Base-by-base conservation (phyloP, 176 grass and related monocot species). In the Cocos nucifera region DNA sequence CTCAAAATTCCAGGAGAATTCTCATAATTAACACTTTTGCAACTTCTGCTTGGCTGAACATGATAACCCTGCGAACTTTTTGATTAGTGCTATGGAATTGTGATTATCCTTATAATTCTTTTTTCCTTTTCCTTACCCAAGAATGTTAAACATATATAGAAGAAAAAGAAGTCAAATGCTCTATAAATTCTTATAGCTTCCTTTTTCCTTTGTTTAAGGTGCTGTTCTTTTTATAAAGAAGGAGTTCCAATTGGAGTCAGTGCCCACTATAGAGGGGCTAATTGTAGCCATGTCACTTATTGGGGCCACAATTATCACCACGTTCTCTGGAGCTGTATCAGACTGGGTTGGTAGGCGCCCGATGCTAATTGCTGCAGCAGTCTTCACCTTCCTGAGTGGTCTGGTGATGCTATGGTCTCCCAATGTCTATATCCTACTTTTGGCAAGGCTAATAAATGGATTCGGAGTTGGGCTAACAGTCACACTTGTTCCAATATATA, bases 271-370 rank as follows among this genome's bases (percentile, higher is more conserved):
- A n/a, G 90, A 89, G 72, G 90, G 90, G 9, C 49, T 95, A 20
- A 89, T 95, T 51, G 80, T 95, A 56, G 86, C 90, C 49, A 95
- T 84, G 86, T 95, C 90, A 35, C 80, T 95, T 22, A 95, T 89
- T 48, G 90, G 90, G 2, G 90, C 90, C 10, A 89, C 83, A 3
- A 81, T 95, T 55, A 86, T 89, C 70, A 89, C 90, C n/a, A 86
- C 86, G 61, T 83, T 95, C 51, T 86, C 80, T 35, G 90, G 90
- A 0, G 82, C 77, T 3, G 79, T 84, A 62, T 80, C 90, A 8
- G 90, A 95, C 75, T 67, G 28, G 58, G 75, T 89, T 24, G 90
- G 90, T 30, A 72, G 90, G 18, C 86, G 85, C 28, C 90, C 90
- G 15, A 72, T 95, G 83, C 63, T 95, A 7, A 95, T 95, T 49